Conservation (phyloP, 1,284 basidiomycete genomes). For the Flammula alnicola region DNA sequence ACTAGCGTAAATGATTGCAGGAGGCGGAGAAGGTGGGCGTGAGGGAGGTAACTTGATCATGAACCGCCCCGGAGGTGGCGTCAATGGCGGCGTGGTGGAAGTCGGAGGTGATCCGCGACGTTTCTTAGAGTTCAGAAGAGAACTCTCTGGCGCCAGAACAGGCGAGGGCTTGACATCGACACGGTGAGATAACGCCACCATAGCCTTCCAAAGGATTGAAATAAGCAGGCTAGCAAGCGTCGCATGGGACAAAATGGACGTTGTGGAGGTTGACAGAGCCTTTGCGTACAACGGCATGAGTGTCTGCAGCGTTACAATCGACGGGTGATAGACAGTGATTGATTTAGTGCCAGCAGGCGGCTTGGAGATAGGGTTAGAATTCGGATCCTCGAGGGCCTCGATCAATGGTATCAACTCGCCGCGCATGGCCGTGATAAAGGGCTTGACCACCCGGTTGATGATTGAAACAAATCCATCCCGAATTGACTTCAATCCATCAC, state of each 20-base stretch:
- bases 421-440: conserved; percentile 64
- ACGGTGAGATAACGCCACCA: conserved; percentile 71
- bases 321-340: conserved; percentile 53
- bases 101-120: conserved; percentile 40
- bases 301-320: conserved; percentile 59
- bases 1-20: conserved; percentile 37
- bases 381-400: conserved; percentile 59
- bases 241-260: conserved; percentile 56
- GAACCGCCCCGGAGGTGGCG: conserved; percentile 65
- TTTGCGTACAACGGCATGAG: conserved; percentile 64
- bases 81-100: conserved; percentile 54
- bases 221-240: conserved; percentile 72
- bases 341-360: conserved; percentile 40
- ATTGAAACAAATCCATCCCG: conserved; percentile 71
- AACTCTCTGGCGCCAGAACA: conserved; percentile 46
- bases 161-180: conserved; percentile 45
- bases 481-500: conserved; percentile 66
- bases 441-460: conserved; percentile 66
- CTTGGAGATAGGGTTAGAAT: conserved; percentile 38
- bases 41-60: conserved; percentile 70
- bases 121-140: conserved; percentile 42
- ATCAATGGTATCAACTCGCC: conserved; percentile 62
- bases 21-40: conserved; percentile 66
- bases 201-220: conserved; percentile 69
- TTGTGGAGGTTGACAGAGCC: conserved; percentile 60